Base-by-base conservation (phyloP, 352 stramenopile species). In the Globisporangium megalacanthum region DNA sequence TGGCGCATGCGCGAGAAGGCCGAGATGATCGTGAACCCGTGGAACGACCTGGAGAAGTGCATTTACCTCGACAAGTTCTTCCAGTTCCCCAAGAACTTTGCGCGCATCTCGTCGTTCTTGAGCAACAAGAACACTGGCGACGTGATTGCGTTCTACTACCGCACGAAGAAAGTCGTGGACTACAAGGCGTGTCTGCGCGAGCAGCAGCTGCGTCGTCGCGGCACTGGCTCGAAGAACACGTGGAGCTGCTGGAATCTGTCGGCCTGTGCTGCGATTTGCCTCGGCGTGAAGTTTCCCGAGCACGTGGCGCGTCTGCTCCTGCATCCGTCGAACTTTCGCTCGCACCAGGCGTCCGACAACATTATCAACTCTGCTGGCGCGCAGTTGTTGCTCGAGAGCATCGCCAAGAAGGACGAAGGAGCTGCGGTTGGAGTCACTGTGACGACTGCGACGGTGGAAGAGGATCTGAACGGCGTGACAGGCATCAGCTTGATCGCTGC, bases 51-150 rank as follows among this genome's bases (percentile, higher is more conserved):
- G 52, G 97, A 99, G 73, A 99, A 99, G 66, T 98, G 89, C 62
- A 99, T 99, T 53, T 99, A 98, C 63, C 72, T 99, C 25, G 97
- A 99, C 81, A 97, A 98, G 54, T 99, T 99, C 66, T 61, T 99
- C 45, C 95, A 99, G 62, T 98, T 96, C 62, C 97, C 97, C 1
- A 99, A 99, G 69, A 98, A 99, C 54, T 99, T 99, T 78, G 78
- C 92, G 2, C 90, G 92, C 35, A 99, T 99, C 58, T 90, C 96
- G 19, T 95, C 89, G 6, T 97, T 86, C 42, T 64, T 98, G 56
- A 72, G 79, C 49, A 98, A 98, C 63, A 99, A 99, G 62, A 96
- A 86, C 0, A 98, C 96, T 0, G 92, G 93, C 36, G 97, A 99
- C 70, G 97, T 97, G 44, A 93, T 99, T 58, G 71, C 79, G 39